phyloP scores from a whole-genome alignment of 192 early-diverging fungal species.

The Mortierella antarctica region DNA sequence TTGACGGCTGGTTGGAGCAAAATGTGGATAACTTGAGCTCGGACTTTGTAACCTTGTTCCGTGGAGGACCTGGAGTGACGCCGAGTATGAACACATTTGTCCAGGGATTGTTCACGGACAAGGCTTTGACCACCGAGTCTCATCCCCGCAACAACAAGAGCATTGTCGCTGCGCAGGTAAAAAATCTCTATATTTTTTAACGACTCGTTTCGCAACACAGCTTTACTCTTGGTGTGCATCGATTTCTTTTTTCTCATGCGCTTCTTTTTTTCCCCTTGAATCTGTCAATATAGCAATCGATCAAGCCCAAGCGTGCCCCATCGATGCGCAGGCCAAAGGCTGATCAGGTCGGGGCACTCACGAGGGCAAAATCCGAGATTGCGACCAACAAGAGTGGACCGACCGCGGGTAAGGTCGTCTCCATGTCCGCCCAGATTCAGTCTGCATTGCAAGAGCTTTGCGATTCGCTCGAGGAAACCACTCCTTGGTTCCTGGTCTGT shows the following conservation, averaged over 20 bases:
- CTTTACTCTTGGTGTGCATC: not conserved
- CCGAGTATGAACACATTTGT: conserved; percentile 79
- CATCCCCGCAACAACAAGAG: conserved; percentile 85
- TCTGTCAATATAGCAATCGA: conserved; percentile 55
- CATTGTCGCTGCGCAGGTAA: conserved; percentile 80
- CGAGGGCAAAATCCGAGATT: conserved; percentile 10
- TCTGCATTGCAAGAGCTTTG: conserved; percentile 75
- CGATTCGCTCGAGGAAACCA: conserved; percentile 77
- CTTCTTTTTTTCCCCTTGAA: not conserved
- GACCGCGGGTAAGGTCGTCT: conserved; percentile 60
- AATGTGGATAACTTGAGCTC: conserved; percentile 83
- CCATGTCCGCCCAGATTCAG: conserved; percentile 74
- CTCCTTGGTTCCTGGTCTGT: conserved; percentile 85
- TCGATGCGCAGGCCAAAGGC: conserved; percentile 64
- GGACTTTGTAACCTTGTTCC: conserved; percentile 89
- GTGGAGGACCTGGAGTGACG: conserved; percentile 71
- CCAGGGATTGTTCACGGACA: conserved; percentile 79
- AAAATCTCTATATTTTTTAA: not conserved
- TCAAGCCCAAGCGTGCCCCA: conserved; percentile 75
- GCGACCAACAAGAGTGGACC: conserved; percentile 3
- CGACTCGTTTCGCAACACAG: not conserved
- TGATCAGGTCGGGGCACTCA: conserved; percentile 13
- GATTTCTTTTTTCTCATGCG: not conserved
- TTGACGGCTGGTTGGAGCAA: conserved; percentile 75
- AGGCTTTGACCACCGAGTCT: conserved; percentile 76